Percentiles rank a stretch among this genome's conserved stretches.
Evolutionary conservation across 257 asterid genomes (phyloP).

Genomic region (Rhazya stricta): DNA sequence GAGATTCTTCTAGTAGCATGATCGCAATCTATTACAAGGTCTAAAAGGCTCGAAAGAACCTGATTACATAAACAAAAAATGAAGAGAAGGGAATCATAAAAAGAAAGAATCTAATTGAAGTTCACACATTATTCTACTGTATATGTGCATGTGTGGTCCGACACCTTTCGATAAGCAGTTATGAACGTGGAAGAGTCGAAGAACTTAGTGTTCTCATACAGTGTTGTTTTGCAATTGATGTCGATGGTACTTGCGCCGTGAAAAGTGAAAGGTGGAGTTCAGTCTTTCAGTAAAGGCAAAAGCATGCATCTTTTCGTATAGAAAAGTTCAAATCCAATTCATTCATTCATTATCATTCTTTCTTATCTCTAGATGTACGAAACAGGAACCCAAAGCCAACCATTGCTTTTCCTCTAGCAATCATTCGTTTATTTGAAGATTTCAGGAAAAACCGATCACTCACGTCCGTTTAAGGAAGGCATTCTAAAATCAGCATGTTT

Average conservation of each 20-base stretch:
- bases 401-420: conserved; percentile 1
- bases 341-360: conserved; percentile 6
- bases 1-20: no score
- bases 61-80: no score
- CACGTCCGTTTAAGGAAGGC: conserved; percentile 9
- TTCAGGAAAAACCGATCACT: not conserved
- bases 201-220: not conserved
- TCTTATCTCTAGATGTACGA: not conserved
- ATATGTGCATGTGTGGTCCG: no score
- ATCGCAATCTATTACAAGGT: no score
- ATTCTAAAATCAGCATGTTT: no score
- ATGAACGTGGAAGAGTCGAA: conserved; percentile 2
- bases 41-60: no score
- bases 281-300: not conserved
- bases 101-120: no score
- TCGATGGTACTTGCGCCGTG: not conserved
- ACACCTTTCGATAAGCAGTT: no score
- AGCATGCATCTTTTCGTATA: not conserved
- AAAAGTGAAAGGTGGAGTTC: not conserved
- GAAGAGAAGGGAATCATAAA: no score
- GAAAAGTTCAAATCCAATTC: not conserved
- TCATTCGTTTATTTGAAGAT: conserved; percentile 4
- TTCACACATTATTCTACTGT: no score
- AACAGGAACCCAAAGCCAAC: not conserved
- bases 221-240: not conserved